Evolutionary conservation across 768 basidiomycete genomes (phyloP).

Genomic region (Termitomyces bulborhizus): DNA sequence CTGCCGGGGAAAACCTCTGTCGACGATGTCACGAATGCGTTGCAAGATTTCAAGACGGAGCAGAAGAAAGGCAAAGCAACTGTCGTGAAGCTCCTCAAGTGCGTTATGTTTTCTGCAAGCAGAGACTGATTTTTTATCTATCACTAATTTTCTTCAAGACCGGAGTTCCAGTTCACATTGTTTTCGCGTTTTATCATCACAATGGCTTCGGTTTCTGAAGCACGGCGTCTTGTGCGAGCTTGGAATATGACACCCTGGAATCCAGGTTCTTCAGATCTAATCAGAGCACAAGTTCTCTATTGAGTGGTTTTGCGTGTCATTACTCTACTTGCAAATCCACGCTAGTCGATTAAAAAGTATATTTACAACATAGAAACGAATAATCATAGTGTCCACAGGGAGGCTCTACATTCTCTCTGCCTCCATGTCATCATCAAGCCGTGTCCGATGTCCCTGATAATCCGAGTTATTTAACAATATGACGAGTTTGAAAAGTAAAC

Average conservation of each 20-base stretch:
- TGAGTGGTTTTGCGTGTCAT: conserved; percentile 2
- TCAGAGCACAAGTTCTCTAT: conserved; percentile 17
- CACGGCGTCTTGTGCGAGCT: conserved; percentile 58
- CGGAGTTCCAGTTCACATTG: conserved; percentile 31
- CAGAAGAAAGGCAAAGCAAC: conserved; percentile 33
- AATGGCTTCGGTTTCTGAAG: conserved; percentile 53
- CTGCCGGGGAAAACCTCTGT: conserved; percentile 43
- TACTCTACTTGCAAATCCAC: background rate
- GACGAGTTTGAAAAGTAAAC: conserved; percentile 19
- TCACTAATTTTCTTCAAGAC: conserved; percentile 19
- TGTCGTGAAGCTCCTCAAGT: conserved; percentile 47
- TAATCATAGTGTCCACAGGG: conserved; percentile 16
- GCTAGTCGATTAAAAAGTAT: conserved; percentile 2
- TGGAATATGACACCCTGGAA: conserved; percentile 47
- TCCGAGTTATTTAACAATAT: background rate
- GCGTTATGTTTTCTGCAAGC: conserved; percentile 18
- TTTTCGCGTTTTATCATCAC: conserved; percentile 52
- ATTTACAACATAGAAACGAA: conserved; percentile 15
- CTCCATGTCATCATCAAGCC: conserved; percentile 61
- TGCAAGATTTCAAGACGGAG: conserved; percentile 41
- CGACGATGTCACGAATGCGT: conserved; percentile 28
- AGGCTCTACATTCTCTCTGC: conserved; percentile 59
- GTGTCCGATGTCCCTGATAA: conserved; percentile 49
- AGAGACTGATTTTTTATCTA: background rate
- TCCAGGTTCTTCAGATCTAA: conserved; percentile 3